A percentile compares a stretch with the other conserved stretches of the same genome.
phyloP scores from a whole-genome alignment of 106 monocot genomes.

The Dioscorea alata region DNA sequence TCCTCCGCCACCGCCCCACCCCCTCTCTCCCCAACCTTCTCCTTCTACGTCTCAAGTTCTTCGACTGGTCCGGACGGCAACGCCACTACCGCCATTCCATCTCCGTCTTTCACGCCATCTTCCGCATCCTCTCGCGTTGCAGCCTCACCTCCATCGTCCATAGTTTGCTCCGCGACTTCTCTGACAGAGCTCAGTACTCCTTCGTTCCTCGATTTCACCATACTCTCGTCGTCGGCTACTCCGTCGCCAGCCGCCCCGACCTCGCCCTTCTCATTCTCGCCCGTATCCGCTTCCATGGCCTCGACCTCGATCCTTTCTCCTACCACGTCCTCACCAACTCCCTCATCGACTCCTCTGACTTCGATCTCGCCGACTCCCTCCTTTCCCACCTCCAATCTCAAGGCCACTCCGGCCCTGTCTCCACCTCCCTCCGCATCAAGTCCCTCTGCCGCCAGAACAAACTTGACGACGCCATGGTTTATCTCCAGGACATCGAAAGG shows the following conservation, averaged over 20 bases:
- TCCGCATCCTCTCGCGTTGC: too few species aligned
- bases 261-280: conserved; percentile 72
- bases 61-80: conserved; percentile 80
- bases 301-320: conserved; percentile 65
- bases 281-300: conserved; percentile 54
- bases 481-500: too few species aligned
- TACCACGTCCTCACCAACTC: conserved; percentile 73
- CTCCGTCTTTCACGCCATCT: too few species aligned
- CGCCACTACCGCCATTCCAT: conserved; percentile 46
- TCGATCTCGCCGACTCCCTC: conserved; percentile 53
- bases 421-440: conserved; percentile 60
- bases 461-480: conserved; percentile 33
- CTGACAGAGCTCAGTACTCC: background rate
- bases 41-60: conserved; percentile 68
- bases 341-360: conserved; percentile 59
- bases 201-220: background rate
- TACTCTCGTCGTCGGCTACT: too few species aligned
- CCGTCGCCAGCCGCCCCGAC: conserved; percentile 26
- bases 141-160: too few species aligned
- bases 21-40: conserved; percentile 17
- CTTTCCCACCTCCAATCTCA: conserved; percentile 25
- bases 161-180: conserved; percentile 56
- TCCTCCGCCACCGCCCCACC: too few species aligned
- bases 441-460: conserved; percentile 47
- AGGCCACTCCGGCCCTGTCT: conserved; percentile 29